phyloP scores from a whole-genome alignment of 331 rosid genomes.

The Ulmus americana region DNA sequence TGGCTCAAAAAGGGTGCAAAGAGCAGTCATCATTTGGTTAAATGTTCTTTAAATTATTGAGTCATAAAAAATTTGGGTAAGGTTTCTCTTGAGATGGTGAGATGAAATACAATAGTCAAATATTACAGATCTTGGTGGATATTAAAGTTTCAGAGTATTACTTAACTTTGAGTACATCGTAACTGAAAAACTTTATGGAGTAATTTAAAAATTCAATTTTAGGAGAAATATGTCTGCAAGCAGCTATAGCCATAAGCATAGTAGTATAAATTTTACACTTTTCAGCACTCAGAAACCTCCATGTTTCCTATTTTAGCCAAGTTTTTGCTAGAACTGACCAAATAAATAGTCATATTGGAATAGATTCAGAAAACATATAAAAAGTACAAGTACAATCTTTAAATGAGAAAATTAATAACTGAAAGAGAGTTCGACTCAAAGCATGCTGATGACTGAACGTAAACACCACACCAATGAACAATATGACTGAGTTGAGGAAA shows the following conservation, averaged over 20 bases:
- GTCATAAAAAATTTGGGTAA: neutral
- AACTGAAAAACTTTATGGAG: too few species aligned
- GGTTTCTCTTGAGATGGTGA: neutral
- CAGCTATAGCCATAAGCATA: neutral
- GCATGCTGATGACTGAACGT: constrained; percentile 12
- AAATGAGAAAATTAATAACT: neutral
- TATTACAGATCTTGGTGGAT: too few species aligned
- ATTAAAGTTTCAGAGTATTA: too few species aligned
- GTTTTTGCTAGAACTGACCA: neutral
- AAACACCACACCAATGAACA: neutral
- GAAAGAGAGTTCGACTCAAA: constrained; percentile 1
- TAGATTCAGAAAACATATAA: neutral
- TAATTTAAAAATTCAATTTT: too few species aligned
- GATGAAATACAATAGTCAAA: neutral
- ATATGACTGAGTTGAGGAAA: constrained; percentile 14
- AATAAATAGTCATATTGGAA: neutral
- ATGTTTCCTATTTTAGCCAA: neutral
- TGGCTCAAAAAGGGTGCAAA: neutral
- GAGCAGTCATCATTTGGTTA: neutral
- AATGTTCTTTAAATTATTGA: neutral
- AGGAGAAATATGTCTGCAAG: too few species aligned
- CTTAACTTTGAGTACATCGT: too few species aligned
- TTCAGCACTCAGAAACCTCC: neutral
- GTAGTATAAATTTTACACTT: neutral
- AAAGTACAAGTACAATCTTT: neutral